Percentiles rank a stretch among this genome's conserved stretches.
Evolutionary conservation across 1,284 basidiomycete genomes (phyloP).

Genomic region (Neotropicomus parvogracilis): DNA sequence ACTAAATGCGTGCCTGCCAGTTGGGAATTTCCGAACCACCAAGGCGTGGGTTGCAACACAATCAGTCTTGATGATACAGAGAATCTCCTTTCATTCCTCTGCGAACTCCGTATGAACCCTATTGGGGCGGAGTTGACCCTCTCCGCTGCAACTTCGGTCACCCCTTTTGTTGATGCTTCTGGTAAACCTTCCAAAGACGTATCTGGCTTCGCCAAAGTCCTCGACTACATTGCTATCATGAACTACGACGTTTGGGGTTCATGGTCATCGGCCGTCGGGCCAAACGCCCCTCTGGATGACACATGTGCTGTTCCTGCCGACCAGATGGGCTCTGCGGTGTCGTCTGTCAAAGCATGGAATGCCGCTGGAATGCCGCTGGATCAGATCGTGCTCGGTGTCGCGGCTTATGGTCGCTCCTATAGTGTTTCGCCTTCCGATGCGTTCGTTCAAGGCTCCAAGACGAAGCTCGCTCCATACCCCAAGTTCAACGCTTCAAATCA

Average conservation of each 20-base stretch:
- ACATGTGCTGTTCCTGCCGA: conserved; percentile 52
- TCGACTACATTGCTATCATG: conserved; percentile 73
- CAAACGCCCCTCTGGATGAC: conserved; percentile 67
- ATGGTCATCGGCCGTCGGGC: conserved; percentile 47
- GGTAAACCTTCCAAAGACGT: conserved; percentile 56
- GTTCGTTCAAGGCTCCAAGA: conserved; percentile 18
- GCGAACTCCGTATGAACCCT: conserved; percentile 44
- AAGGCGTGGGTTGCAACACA: conserved; percentile 45
- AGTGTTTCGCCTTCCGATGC: conserved; percentile 35
- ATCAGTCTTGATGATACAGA: conserved; percentile 43
- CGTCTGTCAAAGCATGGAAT: conserved; percentile 60
- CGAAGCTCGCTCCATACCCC: conserved; percentile 35
- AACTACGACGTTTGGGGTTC: conserved; percentile 70
- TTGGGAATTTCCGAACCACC: conserved; percentile 52
- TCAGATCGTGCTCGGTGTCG: conserved; percentile 67
- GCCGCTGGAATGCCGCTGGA: conserved; percentile 57
- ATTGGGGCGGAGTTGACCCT: conserved; percentile 46
- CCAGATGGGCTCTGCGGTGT: conserved; percentile 60
- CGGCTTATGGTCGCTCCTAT: conserved; percentile 53
- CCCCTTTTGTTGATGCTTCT: conserved; percentile 50
- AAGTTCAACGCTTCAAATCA: conserved; percentile 36
- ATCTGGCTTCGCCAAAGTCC: conserved; percentile 34
- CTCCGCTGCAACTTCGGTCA: conserved; percentile 54
- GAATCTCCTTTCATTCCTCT: conserved; percentile 45
- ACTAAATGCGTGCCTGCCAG: conserved; percentile 9